phyloP scores from a whole-genome alignment of 1,284 basidiomycete genomes.

The Earliella scabrosa region DNA sequence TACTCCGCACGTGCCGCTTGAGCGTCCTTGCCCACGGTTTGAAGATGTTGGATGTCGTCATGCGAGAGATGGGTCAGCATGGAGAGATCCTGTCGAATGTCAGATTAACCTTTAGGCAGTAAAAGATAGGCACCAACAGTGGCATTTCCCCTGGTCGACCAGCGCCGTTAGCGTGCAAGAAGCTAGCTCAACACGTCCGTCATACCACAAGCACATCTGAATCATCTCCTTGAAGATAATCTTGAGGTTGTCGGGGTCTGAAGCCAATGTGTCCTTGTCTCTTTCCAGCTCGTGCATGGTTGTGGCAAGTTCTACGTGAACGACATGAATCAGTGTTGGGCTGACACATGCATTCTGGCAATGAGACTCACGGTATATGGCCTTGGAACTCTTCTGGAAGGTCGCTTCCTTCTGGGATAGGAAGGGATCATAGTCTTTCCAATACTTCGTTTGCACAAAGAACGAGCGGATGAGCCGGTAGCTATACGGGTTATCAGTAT shows the following conservation, averaged over 20 bases:
- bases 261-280: constrained; percentile 48
- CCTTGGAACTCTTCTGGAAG: constrained; percentile 80
- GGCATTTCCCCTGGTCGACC: constrained; percentile 72
- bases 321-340: neutral
- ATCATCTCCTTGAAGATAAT: constrained; percentile 85
- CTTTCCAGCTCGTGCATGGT: constrained; percentile 67
- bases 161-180: neutral
- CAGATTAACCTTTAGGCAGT: too few species aligned
- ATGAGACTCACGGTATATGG: constrained; percentile 68
- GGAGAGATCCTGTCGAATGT: constrained; percentile 75
- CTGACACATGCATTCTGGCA: neutral
- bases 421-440: constrained; percentile 89
- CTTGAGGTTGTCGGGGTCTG: constrained; percentile 57
- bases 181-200: neutral
- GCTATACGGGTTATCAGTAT: constrained; percentile 41
- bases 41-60: constrained; percentile 84
- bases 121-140: constrained; percentile 57
- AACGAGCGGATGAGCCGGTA: constrained; percentile 86
- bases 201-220: constrained; percentile 86
- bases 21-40: constrained; percentile 80
- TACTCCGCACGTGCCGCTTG: constrained; percentile 76
- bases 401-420: constrained; percentile 80
- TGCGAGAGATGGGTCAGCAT: constrained; percentile 81
- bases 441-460: constrained; percentile 74
- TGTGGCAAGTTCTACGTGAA: constrained; percentile 61